Evolutionary conservation across 2,329 filamentous ascomycete genomes (phyloP).

Genomic region (Volutella citrinella): DNA sequence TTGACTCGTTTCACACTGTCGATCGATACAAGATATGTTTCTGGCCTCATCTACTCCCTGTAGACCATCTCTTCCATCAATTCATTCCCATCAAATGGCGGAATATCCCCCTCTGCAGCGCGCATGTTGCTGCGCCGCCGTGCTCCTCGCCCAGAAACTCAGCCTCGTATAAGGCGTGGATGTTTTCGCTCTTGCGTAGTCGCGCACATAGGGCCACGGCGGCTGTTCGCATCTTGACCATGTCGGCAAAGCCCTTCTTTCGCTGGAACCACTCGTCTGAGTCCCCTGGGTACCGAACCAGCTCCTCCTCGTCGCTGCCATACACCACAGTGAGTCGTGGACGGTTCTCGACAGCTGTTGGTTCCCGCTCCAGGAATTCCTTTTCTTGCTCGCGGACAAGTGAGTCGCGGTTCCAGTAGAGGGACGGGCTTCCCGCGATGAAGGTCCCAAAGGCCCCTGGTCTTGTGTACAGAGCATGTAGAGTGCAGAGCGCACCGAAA

Average conservation of each 20-base stretch:
- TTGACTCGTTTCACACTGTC: too few species aligned
- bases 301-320: constrained; percentile 27
- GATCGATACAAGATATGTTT: too few species aligned
- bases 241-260: constrained; percentile 22
- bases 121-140: background rate
- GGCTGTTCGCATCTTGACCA: constrained; percentile 16
- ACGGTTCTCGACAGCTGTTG: constrained; percentile 9
- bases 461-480: constrained; percentile 41
- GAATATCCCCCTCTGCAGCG: background rate
- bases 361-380: constrained; percentile 18
- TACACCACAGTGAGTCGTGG: constrained; percentile 34
- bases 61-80: too few species aligned
- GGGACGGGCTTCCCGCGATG: constrained; percentile 43
- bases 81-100: too few species aligned
- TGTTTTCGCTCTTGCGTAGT: background rate
- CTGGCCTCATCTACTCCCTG: too few species aligned
- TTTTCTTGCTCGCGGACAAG: constrained; percentile 32
- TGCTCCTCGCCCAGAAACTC: background rate
- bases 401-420: constrained; percentile 45
- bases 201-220: background rate
- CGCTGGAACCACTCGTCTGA: constrained; percentile 27
- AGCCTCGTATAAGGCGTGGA: background rate
- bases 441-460: constrained; percentile 41
- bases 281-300: constrained; percentile 26
- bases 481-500: constrained; percentile 45